Conservation (phyloP, 768 basidiomycete genomes). For the Hemileccinum rubropunctum region DNA sequence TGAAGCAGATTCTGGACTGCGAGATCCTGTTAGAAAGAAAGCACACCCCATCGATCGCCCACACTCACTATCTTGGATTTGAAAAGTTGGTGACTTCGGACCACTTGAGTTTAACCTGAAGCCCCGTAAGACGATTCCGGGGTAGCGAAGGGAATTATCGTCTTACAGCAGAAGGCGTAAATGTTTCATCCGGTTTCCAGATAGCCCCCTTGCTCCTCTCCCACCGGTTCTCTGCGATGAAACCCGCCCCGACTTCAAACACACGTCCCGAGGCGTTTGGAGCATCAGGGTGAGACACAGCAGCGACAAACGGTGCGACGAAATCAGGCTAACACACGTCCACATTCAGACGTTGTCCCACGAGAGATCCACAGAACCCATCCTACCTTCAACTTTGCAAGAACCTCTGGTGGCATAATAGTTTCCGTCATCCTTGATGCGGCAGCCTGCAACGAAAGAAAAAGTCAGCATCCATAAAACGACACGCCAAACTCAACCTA, state of each 20-base stretch:
- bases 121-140: neutral
- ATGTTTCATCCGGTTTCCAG: constrained; percentile 86
- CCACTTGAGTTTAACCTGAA: constrained; percentile 82
- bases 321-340: constrained; percentile 60
- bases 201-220: constrained; percentile 84
- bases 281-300: constrained; percentile 82
- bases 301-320: constrained; percentile 89
- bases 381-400: constrained; percentile 74
- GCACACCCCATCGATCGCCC: neutral
- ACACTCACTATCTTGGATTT: constrained; percentile 62
- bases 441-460: constrained; percentile 58
- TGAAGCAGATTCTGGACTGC: constrained; percentile 60
- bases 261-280: constrained; percentile 77
- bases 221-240: constrained; percentile 89
- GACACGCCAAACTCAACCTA: constrained; percentile 36
- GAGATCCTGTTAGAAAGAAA: constrained; percentile 10
- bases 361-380: neutral
- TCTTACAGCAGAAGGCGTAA: constrained; percentile 90
- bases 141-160: neutral
- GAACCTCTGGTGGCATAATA: constrained; percentile 90
- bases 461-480: neutral
- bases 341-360: neutral
- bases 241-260: constrained; percentile 94
- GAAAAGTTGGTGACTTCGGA: constrained; percentile 76
- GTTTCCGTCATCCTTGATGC: constrained; percentile 96